phyloP scores from a whole-genome alignment of 2,329 filamentous ascomycete genomes.

The Colletotrichum cordylinicola region DNA sequence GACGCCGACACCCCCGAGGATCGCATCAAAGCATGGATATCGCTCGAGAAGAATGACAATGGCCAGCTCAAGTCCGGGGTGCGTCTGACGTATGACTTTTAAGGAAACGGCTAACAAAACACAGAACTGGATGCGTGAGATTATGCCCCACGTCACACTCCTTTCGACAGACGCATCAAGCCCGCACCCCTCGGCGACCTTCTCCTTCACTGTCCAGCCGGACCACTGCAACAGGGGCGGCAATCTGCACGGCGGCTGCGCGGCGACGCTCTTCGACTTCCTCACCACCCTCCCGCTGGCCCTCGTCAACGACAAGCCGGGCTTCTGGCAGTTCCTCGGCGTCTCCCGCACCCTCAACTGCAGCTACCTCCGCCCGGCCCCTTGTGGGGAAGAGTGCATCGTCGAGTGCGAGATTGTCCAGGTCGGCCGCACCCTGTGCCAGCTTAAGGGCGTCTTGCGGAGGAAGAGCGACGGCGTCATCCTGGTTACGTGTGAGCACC shows the following conservation, averaged over 20 bases:
- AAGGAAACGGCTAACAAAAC: neutral
- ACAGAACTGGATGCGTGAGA: constrained; percentile 50
- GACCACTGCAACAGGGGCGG: constrained; percentile 58
- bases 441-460: constrained; percentile 60
- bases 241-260: constrained; percentile 68
- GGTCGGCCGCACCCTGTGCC: constrained; percentile 58
- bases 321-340: constrained; percentile 67
- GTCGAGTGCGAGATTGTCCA: constrained; percentile 65
- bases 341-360: constrained; percentile 71
- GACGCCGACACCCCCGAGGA: constrained; percentile 26
- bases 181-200: constrained; percentile 45
- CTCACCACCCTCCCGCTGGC: constrained; percentile 65
- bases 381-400: constrained; percentile 53
- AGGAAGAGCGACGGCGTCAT: constrained; percentile 57
- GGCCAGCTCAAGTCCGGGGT: constrained; percentile 36
- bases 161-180: constrained; percentile 36
- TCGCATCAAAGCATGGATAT: constrained; percentile 36
- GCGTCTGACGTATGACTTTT: constrained; percentile 9
- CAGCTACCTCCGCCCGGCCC: constrained; percentile 70
- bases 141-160: constrained; percentile 48
- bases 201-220: constrained; percentile 54
- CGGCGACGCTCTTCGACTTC: constrained; percentile 71
- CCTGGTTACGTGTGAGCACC: constrained; percentile 66
- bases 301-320: constrained; percentile 57
- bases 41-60: constrained; percentile 29